Conservation (phyloP, 805 yeast genomes). For the Lipomyces chichibuensis region DNA sequence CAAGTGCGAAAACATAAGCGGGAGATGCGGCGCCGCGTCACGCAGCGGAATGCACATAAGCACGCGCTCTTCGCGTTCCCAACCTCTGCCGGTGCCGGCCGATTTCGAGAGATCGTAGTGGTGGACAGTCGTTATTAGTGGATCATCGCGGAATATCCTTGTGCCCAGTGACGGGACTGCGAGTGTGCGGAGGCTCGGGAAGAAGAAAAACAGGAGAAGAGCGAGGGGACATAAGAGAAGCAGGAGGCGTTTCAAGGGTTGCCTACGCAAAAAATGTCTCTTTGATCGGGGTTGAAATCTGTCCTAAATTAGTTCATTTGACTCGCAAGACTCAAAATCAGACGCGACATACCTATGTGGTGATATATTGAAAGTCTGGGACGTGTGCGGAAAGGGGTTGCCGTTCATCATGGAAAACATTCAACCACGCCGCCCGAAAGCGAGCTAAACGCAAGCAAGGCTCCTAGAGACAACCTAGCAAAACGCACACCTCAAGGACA, state of each 20-base stretch:
- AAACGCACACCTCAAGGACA: not conserved
- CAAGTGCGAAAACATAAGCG: slow-evolving; percentile 86
- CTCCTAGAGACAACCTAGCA: not conserved
- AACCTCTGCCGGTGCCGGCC: slow-evolving; percentile 69
- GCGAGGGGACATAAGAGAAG: slow-evolving; percentile 24
- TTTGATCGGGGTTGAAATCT: slow-evolving; percentile 32
- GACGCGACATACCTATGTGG: slow-evolving; percentile 32
- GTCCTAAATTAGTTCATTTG: not conserved
- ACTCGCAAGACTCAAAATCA: not conserved
- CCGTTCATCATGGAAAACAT: slow-evolving; percentile 26
- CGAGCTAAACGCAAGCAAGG: not conserved
- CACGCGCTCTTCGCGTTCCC: slow-evolving; percentile 79
- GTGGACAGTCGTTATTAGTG: slow-evolving; percentile 51
- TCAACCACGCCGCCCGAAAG: not conserved
- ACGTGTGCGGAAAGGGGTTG: slow-evolving; percentile 24
- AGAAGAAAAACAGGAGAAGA: slow-evolving; percentile 25
- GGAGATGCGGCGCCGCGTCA: slow-evolving; percentile 88
- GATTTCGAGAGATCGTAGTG: slow-evolving; percentile 73
- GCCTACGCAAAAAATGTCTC: slow-evolving; percentile 16
- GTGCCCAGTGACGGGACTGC: slow-evolving; percentile 26
- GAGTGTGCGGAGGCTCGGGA: slow-evolving; percentile 29
- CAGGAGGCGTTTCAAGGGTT: slow-evolving; percentile 7
- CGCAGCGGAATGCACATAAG: slow-evolving; percentile 87
- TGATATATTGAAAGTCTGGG: slow-evolving; percentile 35
- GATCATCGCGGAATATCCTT: slow-evolving; percentile 37